Base-by-base conservation (phyloP, 1,284 basidiomycete species). In the Sporisorium scitamineum region DNA sequence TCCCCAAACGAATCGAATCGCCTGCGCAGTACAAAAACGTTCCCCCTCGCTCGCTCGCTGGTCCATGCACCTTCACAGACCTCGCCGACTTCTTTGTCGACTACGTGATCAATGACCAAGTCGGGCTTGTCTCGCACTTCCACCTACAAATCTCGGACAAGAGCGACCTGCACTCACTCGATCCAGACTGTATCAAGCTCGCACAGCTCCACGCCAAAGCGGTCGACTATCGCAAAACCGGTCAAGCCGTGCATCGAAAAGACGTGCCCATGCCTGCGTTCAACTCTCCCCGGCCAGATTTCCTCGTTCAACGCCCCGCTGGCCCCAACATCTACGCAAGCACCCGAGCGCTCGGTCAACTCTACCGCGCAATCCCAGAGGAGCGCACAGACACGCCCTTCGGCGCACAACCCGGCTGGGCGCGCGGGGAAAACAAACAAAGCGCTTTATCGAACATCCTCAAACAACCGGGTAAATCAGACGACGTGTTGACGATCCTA, bases 141-240 rank as follows among this genome's bases (percentile, higher is more conserved):
- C 90, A 93, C 75, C 87, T 94, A 16, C 88, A 90, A 41, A 90
- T 92, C 37, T 90, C 92, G 0, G 93, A 94, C 80, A 89, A 90
- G 76, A 89, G 88, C 42, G 69, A 72, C 0, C 39, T 87, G 31
- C 89, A 89, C 13, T 90, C 91, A 37, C 86, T 89, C 26, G 88
- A 93, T 80, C 78, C 83, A 0, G 88, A 89, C 37, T 94, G 93
- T 80, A 71, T 91, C 14, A 87, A 69, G 58, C 86, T 94, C 16
- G 90, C 92, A 0, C 86, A 88, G 48, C 85, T 92, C 24, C 92
- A 92, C 82, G 89, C 86, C 80, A 84, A 88, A 90, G 92, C 76
- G n/a, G 92, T 92, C 54, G 81, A 73, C 80, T 68, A 76, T 47
- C 45, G 70, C 45, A 76, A 80, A 62, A 80, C 70, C 4, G 78